Percentiles rank a stretch among this genome's conserved stretches.
Evolutionary conservation across 495 filamentous ascomycete genomes (phyloP).

Genomic region (Hypoxylon crocopeplum): DNA sequence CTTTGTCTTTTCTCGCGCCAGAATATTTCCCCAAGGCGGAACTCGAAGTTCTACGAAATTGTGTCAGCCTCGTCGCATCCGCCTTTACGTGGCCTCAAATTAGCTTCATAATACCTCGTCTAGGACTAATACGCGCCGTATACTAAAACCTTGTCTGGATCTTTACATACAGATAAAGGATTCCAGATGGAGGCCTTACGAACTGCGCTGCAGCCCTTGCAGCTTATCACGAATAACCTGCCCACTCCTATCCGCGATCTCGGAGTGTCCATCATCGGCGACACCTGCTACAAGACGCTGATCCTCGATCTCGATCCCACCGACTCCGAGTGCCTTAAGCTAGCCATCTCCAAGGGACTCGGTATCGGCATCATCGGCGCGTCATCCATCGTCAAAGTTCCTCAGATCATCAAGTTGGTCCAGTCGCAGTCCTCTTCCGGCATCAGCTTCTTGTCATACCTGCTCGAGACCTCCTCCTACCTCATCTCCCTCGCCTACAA

Average conservation of each 20-base stretch:
- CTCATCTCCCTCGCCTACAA: constrained; percentile 91
- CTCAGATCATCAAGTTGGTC: constrained; percentile 91
- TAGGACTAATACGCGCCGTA: background rate
- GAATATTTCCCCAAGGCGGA: constrained; percentile 14
- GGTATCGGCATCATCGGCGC: constrained; percentile 91
- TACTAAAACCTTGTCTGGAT: too few species aligned
- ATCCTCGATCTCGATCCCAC: constrained; percentile 79
- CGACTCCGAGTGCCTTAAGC: constrained; percentile 77
- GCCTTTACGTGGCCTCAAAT: background rate
- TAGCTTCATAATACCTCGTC: background rate
- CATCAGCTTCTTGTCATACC: constrained; percentile 86
- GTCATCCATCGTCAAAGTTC: constrained; percentile 90
- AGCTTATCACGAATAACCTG: constrained; percentile 79
- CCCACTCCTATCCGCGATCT: constrained; percentile 78
- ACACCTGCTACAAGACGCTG: constrained; percentile 81
- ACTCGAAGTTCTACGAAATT: background rate
- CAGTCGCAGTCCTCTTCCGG: constrained; percentile 78
- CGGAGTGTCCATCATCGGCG: constrained; percentile 79
- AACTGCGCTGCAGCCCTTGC: constrained; percentile 75
- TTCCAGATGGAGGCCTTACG: constrained; percentile 61
- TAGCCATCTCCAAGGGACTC: constrained; percentile 88
- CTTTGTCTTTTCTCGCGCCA: constrained; percentile 27
- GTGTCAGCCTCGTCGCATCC: constrained; percentile 17
- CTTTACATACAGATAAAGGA: too few species aligned
- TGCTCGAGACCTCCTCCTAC: constrained; percentile 85